Evolutionary conservation across 2,329 filamentous ascomycete species (phyloP), one percentile per base, ranked within the genome.

Genomic region (Dendryphion nanum): DNA sequence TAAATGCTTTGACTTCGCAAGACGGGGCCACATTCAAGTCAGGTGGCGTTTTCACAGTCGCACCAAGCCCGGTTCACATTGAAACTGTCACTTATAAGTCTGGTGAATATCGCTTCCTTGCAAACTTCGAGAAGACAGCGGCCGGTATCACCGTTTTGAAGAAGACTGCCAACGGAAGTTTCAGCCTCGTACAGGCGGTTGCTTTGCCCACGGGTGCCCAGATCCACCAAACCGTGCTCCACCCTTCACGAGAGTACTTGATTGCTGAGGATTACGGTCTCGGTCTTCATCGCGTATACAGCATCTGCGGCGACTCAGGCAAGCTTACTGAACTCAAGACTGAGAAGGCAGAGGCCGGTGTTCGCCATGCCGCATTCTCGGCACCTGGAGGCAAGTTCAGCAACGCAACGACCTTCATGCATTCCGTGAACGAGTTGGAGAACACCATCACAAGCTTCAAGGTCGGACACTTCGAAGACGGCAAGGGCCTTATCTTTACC

Each of bases 221-320:
- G 54, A 81, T 82, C 14, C 83, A 86, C 62, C 67, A 83, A 55
- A 74, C 77, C 14, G 59, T 84, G 35, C 56, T 83, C 23, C 83
- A 87, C 56, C 83, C 83, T 5, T 83, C 78, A 2, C 77, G 75
- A 4, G 53, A 70, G 13, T 87, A 77, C 59, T 51, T 86, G 18
- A 53, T 86, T 6, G 74, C 81, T 6, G 82, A 83, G 2, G 84
- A 87, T 49, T 71, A 89, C 4, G 80, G 83, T 28, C 72, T 76
- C 0, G 83, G 87, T 50, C 51, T 79, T 5, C 61, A 86, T 32
- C 79, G 77, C 45, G 64, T 79, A 69, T 86, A 78, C 58, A 55
- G 66, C 38, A 71, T 83, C 51, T 64, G 78, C 47, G 50, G 53
- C 1, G n/a, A n/a, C n/a, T 67, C 57, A 2, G 71, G 72, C 30